Conservation (phyloP, 495 filamentous ascomycete genomes). For the Talaromyces thailandensis region DNA sequence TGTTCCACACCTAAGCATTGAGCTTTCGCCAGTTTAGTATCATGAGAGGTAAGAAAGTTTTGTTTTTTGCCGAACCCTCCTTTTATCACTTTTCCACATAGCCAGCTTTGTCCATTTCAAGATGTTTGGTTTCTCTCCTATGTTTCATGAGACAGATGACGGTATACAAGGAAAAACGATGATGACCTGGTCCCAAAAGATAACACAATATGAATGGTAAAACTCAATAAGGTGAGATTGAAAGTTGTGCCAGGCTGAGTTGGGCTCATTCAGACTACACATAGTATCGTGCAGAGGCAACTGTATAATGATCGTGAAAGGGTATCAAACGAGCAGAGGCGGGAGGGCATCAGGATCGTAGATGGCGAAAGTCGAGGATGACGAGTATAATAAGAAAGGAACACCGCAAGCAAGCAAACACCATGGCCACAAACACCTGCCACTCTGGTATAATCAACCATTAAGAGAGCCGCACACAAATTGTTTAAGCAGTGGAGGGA, state of each 20-base stretch:
- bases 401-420: constrained; percentile 16
- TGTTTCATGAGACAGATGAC: neutral
- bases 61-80: neutral
- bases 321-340: constrained; percentile 5
- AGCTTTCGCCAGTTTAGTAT: constrained; percentile 5
- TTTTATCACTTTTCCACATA: neutral
- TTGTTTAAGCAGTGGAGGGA: constrained; percentile 41
- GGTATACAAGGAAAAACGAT: neutral
- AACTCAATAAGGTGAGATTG: neutral
- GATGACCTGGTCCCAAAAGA: neutral
- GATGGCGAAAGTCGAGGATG: constrained; percentile 2
- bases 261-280: neutral
- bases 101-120: neutral
- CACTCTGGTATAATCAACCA: constrained; percentile 20
- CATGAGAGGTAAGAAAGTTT: neutral
- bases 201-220: neutral
- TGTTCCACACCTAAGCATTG: constrained; percentile 4
- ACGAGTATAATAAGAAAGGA: neutral
- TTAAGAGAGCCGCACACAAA: constrained; percentile 54
- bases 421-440: constrained; percentile 41
- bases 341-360: neutral
- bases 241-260: neutral
- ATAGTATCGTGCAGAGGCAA: neutral
- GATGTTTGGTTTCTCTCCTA: neutral
- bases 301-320: neutral